Evolutionary conservation across 179 eudicot genomes (phyloP), one percentile per base, ranked within the genome.

Genomic region (Carnegiea gigantea): DNA sequence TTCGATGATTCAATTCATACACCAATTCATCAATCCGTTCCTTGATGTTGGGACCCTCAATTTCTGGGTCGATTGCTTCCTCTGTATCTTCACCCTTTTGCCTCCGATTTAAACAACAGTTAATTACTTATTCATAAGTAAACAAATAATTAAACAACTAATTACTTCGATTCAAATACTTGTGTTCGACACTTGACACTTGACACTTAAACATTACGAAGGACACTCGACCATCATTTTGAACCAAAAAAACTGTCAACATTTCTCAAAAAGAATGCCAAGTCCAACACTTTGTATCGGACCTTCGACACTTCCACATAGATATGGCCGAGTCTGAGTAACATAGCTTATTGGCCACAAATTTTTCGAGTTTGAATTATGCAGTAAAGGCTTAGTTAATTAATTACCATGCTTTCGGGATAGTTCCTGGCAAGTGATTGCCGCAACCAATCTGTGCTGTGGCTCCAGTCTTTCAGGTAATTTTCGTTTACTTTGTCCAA

Each of bases 61-160:
- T 13, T n/a, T 54, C 40, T 15, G 82, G 70, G 17, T 79, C 77
- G 30, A 60, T 10, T 71, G 23, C 68, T 0, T 71, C 26, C 5
- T 79, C 24, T 79, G 73, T 13, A 15, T 79, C 67, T n/a, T 79
- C 82, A 53, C 57, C n/a, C 82, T 79, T 24, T 23, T 18, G 3
- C 1, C 36, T 17, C 60, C 60, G 53, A 49, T 49, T 53, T 53
- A 53, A 53, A 53, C 17, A 53, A 53, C 14, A 49, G 53, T 49
- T 49, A 49, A 17, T 4, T 13, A 53, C 20, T 17, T 13, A 53
- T 15, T 13, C 15, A 53, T 53, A 53, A 33, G 36, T 33, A 33
- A 33, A 33, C 36, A 33, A 33, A 33, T 33, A 33, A 33, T 33
- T 33, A 2, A 33, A 3, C 36, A 33, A 33, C 36, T 33, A 33